These are phyloP conservation scores for Pyrus hybrid DNA, from an alignment of 331 rosid genomes.

Conservation along the genomic window DNA sequence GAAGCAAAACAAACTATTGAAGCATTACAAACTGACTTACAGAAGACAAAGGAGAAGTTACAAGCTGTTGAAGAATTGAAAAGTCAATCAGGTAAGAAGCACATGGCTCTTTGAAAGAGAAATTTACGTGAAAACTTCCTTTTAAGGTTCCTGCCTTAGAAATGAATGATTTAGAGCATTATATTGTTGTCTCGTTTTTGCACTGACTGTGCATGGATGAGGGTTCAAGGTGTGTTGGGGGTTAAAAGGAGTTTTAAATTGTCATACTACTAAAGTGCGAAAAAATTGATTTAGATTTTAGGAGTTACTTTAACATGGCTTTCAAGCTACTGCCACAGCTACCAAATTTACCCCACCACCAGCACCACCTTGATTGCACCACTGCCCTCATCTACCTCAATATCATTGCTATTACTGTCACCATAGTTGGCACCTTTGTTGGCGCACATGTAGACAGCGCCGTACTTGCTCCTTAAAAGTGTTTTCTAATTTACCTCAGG, in stretches of 20 bases:
- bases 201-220: background rate
- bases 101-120: conserved; percentile 2
- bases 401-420: background rate
- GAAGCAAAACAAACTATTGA: conserved; percentile 97
- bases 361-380: background rate
- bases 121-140: background rate
- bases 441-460: background rate
- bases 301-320: background rate
- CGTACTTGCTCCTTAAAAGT: background rate
- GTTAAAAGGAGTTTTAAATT: background rate
- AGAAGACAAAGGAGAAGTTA: conserved; percentile 85
- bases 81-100: conserved; percentile 59
- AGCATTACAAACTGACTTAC: conserved; percentile 62
- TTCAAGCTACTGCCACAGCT: background rate
- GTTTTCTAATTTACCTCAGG: background rate
- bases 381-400: background rate
- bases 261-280: background rate
- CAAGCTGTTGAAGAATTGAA: conserved; percentile 92
- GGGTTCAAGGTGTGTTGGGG: background rate
- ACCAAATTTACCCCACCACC: background rate
- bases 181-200: background rate
- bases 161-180: background rate
- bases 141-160: background rate
- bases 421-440: background rate
- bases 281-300: background rate